A percentile compares a stretch with the other conserved stretches of the same genome.
These are phyloP conservation scores for Citrus trifoliata DNA, from an alignment of 345 rosid genomes.

Conservation along the genomic window DNA sequence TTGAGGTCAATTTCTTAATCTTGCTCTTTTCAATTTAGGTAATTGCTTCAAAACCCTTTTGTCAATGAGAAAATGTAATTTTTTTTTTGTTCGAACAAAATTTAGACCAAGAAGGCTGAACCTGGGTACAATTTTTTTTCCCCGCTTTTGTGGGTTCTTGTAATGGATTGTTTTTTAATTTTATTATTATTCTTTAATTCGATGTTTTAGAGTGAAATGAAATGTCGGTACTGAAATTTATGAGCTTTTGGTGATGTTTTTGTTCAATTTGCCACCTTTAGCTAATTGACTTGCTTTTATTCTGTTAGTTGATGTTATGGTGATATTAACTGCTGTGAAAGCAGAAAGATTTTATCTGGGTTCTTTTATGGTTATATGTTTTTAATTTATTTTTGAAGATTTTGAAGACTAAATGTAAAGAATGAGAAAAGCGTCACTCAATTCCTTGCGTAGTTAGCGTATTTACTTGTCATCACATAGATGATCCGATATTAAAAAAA, in stretches of 20 bases:
- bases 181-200: not conserved
- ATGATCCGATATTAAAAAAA: not conserved
- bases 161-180: not conserved
- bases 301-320: not conserved
- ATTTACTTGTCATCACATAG: not conserved
- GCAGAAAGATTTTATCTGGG: not conserved
- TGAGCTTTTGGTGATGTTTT: not conserved
- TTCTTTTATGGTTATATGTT: not conserved
- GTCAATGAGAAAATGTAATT: not conserved
- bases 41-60: not conserved
- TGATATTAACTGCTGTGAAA: not conserved
- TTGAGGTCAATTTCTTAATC: slow-evolving; percentile 16
- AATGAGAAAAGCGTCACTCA: not conserved
- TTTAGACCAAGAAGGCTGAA: not conserved
- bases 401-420: not conserved
- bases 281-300: not conserved
- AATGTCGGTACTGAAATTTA: not conserved
- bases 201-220: not conserved
- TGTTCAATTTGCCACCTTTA: not conserved
- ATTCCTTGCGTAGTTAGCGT: not conserved
- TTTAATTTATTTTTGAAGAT: not conserved
- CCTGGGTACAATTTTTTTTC: not conserved
- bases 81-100: not conserved
- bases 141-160: not conserved
- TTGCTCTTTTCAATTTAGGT: slow-evolving; percentile 8